Percentiles rank a stretch among this genome's conserved stretches.
Conservation (phyloP, 768 basidiomycete species). For the Leccinum disarticulatum region DNA sequence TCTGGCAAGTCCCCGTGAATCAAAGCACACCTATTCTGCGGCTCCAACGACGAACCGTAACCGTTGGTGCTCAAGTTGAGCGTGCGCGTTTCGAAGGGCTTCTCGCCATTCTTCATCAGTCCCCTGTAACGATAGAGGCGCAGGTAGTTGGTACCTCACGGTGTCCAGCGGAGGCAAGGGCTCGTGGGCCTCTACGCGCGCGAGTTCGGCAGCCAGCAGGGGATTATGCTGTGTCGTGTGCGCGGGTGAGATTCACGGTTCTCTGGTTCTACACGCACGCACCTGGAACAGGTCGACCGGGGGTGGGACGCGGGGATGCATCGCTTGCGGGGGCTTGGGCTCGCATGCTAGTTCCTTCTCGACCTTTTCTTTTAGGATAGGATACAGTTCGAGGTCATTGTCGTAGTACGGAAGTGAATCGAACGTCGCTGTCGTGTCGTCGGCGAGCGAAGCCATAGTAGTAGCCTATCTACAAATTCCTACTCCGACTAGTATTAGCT, state of each 20-base stretch:
- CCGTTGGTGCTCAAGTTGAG: slow-evolving; percentile 83
- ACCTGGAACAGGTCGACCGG: slow-evolving; percentile 63
- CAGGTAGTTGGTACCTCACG: slow-evolving; percentile 71
- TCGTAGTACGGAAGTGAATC: slow-evolving; percentile 95
- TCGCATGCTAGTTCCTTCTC: slow-evolving; percentile 76
- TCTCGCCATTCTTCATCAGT: slow-evolving; percentile 76
- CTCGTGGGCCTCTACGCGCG: slow-evolving; percentile 68
- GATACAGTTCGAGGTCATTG: slow-evolving; percentile 81
- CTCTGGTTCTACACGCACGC: slow-evolving; percentile 25
- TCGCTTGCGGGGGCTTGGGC: slow-evolving; percentile 53
- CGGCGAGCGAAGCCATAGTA: slow-evolving; percentile 27
- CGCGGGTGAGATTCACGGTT: background rate
- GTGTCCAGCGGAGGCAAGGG: slow-evolving; percentile 69
- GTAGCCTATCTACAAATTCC: slow-evolving; percentile 19
- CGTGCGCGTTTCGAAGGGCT: slow-evolving; percentile 72
- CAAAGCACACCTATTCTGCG: background rate
- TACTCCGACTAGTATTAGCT: slow-evolving; percentile 25
- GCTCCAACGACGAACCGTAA: slow-evolving; percentile 52
- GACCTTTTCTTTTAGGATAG: slow-evolving; percentile 70
- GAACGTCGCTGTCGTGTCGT: slow-evolving; percentile 41
- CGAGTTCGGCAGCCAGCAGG: slow-evolving; percentile 68
- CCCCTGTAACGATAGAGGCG: slow-evolving; percentile 57
- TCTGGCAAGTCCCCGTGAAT: slow-evolving; percentile 40
- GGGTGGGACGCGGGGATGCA: slow-evolving; percentile 75
- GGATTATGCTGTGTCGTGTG: slow-evolving; percentile 54